These are phyloP conservation scores for Trichopus zeylanicus DNA, from an alignment of 116 monocot genomes.

Conservation along the genomic window DNA sequence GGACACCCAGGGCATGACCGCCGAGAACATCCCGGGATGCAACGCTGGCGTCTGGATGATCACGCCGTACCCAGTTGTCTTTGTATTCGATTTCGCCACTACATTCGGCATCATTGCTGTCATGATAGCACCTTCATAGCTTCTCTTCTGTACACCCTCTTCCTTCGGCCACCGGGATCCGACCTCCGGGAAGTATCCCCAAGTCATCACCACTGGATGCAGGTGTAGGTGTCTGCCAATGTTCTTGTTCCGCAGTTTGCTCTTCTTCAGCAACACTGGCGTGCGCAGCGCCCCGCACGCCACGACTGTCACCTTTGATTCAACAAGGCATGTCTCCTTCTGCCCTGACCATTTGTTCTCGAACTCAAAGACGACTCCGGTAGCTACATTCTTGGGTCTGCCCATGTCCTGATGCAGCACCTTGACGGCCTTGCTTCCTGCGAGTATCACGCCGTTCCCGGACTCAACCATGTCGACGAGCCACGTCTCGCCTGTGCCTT, in stretches of 20 bases:
- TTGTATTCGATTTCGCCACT: slow-evolving; percentile 4
- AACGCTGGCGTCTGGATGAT: slow-evolving; percentile 70
- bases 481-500: slow-evolving; percentile 59
- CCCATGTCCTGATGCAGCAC: slow-evolving; percentile 12
- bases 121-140: slow-evolving; percentile 65
- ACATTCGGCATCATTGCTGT: slow-evolving; percentile 56
- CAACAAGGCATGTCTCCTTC: slow-evolving; percentile 14
- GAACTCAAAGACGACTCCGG: slow-evolving; percentile 32
- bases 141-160: slow-evolving; percentile 15
- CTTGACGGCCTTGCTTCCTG: slow-evolving; percentile 26
- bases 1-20: slow-evolving; percentile 53
- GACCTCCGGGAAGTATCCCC: slow-evolving; percentile 53
- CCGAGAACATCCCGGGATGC: slow-evolving; percentile 66
- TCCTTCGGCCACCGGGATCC: slow-evolving; percentile 4
- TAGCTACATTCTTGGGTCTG: slow-evolving; percentile 17
- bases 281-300: slow-evolving; percentile 61
- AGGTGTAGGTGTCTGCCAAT: slow-evolving; percentile 62
- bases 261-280: slow-evolving; percentile 40
- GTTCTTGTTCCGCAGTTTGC: slow-evolving; percentile 45
- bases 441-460: slow-evolving; percentile 52
- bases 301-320: slow-evolving; percentile 46
- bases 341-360: slow-evolving; percentile 8
- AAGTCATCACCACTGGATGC: slow-evolving; percentile 64
- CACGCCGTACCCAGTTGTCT: slow-evolving; percentile 26
- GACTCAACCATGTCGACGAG: slow-evolving; percentile 48